Evolutionary conservation across 768 basidiomycete genomes (phyloP).

Genomic region (Auricularia sp.): DNA sequence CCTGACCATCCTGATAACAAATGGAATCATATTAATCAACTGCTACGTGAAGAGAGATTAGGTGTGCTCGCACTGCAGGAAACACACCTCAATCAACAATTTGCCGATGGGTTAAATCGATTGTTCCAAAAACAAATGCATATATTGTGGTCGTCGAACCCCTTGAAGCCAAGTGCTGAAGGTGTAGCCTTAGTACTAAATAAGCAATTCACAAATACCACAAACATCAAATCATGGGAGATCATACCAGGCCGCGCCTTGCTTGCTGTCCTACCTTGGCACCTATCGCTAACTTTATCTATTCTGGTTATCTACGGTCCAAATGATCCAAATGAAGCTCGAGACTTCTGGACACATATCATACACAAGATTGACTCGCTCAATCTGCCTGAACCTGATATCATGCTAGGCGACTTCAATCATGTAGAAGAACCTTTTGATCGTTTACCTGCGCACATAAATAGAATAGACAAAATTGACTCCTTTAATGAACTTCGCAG

Average conservation of each 20-base stretch:
- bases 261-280: not conserved
- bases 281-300: not conserved
- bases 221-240: not conserved
- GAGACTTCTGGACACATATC: not conserved
- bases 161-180: not conserved
- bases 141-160: constrained; percentile 4
- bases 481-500: not conserved
- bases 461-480: not conserved
- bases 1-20: constrained; percentile 1
- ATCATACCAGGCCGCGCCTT: not conserved
- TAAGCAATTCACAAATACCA: not conserved
- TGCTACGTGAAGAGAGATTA: constrained; percentile 9
- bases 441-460: not conserved
- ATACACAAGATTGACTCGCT: not conserved
- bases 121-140: constrained; percentile 4
- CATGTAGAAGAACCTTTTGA: not conserved
- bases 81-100: constrained; percentile 12
- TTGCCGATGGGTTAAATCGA: not conserved
- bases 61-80: constrained; percentile 15
- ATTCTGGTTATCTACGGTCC: not conserved
- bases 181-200: not conserved
- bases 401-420: not conserved
- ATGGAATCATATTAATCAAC: constrained; percentile 12
- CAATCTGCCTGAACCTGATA: not conserved
- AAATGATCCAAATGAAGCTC: not conserved